Base-by-base conservation (phyloP, 768 basidiomycete species). In the Gloeophyllum trabeum region DNA sequence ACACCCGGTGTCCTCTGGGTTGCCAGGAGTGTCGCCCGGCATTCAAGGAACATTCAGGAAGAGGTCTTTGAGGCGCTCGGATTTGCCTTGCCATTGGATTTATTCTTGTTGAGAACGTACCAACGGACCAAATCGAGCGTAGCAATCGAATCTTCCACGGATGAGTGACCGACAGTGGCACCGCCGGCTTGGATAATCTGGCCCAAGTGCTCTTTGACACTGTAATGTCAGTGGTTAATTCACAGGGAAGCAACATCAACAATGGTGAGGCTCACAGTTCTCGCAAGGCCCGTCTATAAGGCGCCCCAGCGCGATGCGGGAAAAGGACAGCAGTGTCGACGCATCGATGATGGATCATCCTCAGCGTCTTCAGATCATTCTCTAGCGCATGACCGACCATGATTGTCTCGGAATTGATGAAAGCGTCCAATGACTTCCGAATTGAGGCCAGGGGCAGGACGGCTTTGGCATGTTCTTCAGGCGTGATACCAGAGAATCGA, bases 331-430 rank as follows among this genome's bases (percentile, higher is more conserved):
- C 82, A 0, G 96, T 98, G 53, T 99, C 96, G 23, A 99, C 71
- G 46, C 90, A 81, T 46, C 68, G 75, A 45, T 74, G 70, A 57
- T 99, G 96, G 1, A 98, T 62, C 51, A 98, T 78, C 13, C 96
- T 73, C 48, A 99, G 63, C 5, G 94, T 83, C 57, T 82, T 86
- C 49, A 99, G 63, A 56, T 99, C 96, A 58, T 98, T 98, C 48
- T 98, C 94, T 16, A 98, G 69, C 0, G 81, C 87, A 60, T 86
- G 84, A 1, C 94, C 94, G 42, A 97, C 80, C 25, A 98, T 64
- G 48, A 97, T 81, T 1, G 94, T 97, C 6, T 85, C 66, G 12
- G 78, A 63, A 41, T 81, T 79, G 42, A 98, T 81, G 54, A 86
- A 66, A 13, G 66, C 58, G 46, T 84, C 78, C 6, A 96, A 68